These are phyloP conservation scores for Mortierella sp. DNA, from an alignment of 371 early-diverging fungal species.

Conservation along the genomic window DNA sequence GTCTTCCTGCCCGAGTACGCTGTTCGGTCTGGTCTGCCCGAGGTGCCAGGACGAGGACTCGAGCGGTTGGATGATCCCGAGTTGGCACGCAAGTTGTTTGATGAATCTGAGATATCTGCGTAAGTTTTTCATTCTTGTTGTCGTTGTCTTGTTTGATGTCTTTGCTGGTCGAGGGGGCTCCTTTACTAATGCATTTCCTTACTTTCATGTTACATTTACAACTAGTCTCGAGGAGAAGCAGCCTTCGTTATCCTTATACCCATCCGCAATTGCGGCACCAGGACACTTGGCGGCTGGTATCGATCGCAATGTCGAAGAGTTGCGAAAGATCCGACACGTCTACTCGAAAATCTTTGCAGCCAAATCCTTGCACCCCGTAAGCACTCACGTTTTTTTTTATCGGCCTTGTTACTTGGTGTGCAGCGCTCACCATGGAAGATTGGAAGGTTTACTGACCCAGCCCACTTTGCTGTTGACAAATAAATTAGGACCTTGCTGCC, in stretches of 20 bases:
- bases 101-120: constrained; percentile 44
- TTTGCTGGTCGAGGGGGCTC: not conserved
- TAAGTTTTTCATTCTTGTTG: constrained; percentile 25
- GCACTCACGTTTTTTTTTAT: not conserved
- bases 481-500: constrained; percentile 31
- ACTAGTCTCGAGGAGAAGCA: constrained; percentile 37
- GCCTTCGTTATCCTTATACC: constrained; percentile 70
- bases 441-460: not conserved
- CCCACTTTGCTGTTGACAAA: not conserved
- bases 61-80: constrained; percentile 30
- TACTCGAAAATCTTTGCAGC: constrained; percentile 83
- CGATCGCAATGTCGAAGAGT: constrained; percentile 72
- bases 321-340: constrained; percentile 77
- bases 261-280: constrained; percentile 71
- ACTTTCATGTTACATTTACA: not conserved
- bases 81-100: constrained; percentile 36
- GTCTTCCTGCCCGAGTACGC: constrained; percentile 70
- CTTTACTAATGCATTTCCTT: not conserved
- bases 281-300: constrained; percentile 71
- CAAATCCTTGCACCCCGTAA: constrained; percentile 73
- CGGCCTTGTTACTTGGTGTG: not conserved
- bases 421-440: not conserved
- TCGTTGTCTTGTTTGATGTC: not conserved
- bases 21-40: constrained; percentile 66
- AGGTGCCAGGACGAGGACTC: constrained; percentile 44